Evolutionary conservation across 495 filamentous ascomycete genomes (phyloP).

Genomic region (Lentithecium fluviatile): DNA sequence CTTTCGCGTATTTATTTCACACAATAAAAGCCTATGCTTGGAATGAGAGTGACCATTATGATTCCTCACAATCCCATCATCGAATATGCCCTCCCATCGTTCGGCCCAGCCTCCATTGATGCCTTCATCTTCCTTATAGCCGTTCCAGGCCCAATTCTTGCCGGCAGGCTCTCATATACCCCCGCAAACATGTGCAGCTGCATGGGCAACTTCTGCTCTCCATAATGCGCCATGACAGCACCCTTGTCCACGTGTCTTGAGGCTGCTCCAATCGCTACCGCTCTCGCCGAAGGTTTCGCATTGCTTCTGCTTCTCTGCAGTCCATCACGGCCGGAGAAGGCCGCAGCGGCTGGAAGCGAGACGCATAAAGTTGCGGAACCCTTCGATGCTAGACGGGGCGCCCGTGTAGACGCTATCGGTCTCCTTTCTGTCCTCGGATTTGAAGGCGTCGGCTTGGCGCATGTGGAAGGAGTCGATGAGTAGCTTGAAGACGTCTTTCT

Average conservation of each 20-base stretch:
- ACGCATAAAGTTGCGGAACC: conserved; percentile 38
- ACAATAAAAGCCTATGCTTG: too few species aligned
- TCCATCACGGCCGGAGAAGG: conserved; percentile 50
- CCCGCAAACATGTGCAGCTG: conserved; percentile 44
- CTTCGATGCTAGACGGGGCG: conserved; percentile 7
- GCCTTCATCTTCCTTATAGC: conserved; percentile 24
- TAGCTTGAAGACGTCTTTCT: conserved; percentile 48
- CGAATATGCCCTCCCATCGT: too few species aligned
- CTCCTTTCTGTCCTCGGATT: conserved; percentile 31
- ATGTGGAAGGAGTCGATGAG: conserved; percentile 53
- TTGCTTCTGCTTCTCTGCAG: conserved; percentile 29
- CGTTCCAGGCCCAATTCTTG: conserved; percentile 7
- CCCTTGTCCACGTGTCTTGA: conserved; percentile 42
- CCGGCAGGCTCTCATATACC: conserved; percentile 30
- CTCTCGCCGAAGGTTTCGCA: conserved; percentile 34
- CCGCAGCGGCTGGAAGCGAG: conserved; percentile 30
- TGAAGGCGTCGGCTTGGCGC: conserved; percentile 46
- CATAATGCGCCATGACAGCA: conserved; percentile 46
- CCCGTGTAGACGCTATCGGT: conserved; percentile 39
- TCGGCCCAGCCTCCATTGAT: conserved; percentile 5
- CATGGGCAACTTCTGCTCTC: conserved; percentile 45
- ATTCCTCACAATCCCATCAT: too few species aligned
- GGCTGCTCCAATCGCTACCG: conserved; percentile 24
- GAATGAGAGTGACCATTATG: too few species aligned
- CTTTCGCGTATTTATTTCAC: too few species aligned